Evolutionary conservation across 176 grass and related monocot species (phyloP), one percentile per base, ranked within the genome.

Genomic region (Carex kokanica): DNA sequence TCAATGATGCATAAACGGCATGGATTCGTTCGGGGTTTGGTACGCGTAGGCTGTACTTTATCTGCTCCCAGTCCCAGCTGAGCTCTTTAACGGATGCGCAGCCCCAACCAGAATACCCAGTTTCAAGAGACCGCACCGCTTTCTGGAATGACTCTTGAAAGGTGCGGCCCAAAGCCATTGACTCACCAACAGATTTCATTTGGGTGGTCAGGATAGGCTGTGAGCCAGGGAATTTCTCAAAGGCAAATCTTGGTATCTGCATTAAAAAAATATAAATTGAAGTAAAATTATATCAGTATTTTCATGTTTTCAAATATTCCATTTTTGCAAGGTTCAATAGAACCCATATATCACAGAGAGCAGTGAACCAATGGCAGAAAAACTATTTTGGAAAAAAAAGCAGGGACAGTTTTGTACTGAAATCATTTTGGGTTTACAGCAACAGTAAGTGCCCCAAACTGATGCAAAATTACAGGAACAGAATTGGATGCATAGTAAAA

Each of bases 231-330:
- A 99, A 99, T 85, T 99, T 99, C 88, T 99, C 96, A 81, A 99
- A 99, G n/a, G 96, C 91, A 93, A 99, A 99, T 51, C 93, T 89
- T 64, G 96, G 96, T 84, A 99, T 99, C 96, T 99, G 88, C 90
- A 90, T 72, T 38, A 32, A 52, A 84, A 84, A 74, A 84, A 64
- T 71, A 55, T n/a, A 64, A 78, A 53, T 53, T 53, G 45, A 1
- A 91, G 78, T 62, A 56, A 38, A 23, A 81, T 36, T 81, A 31
- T 38, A 38, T 53, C 73, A 57, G 38, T 29, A 52, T 17, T 73
- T 81, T 81, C 27, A 14, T 41, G 34, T 47, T 81, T 60, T 36
- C 32, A 1, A 7, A 71, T 71, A 74, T 64, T 24, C 15, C 18
- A 6, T 81, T 45, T 3, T 41, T 74, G 13, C n/a, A 74, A 47